Base-by-base conservation (phyloP, 805 yeast genomes). In the Wickerhamomyces bovis region DNA sequence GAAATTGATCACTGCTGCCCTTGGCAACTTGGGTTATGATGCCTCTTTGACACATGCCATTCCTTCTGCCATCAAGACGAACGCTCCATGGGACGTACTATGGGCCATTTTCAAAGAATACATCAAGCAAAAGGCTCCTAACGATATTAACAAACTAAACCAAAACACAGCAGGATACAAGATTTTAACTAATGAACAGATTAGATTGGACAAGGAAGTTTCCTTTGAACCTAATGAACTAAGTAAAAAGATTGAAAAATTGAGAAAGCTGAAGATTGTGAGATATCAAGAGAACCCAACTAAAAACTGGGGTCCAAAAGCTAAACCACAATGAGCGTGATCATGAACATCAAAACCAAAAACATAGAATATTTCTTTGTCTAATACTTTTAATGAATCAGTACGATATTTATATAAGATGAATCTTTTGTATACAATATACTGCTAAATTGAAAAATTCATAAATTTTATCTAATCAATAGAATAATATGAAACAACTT, bases 281-380 rank as follows among this genome's bases (percentile, higher is more conserved):
- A 75, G 97, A 57, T 92, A 76, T 66, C 99, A 90, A 63, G 89
- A 82, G 60, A 92, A 90, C 60, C 99, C 99, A 15, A 77, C 89
- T 1, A 87, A 86, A 62, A 83, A 87, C 63, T 94, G 99, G 99
- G 99, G 99, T 1, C 99, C 98, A 33, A 88, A 85, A 68, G 80
- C 96, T 3, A 81, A 85, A 59, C 95, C 95, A 35, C 61, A 33
- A 33, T 33, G 20, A 33, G n/a, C n/a, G n/a, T n/a, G n/a, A 22
- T 22, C 25, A 22, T 22, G 25, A 22, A 22, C n/a, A n/a, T n/a
- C n/a, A n/a, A n/a, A n/a, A n/a, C n/a, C n/a, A n/a, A 22, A 22
- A 22, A 22, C 9, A 22, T 22, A 22, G 25, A 22, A 22, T 6
- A 22, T 22, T 22, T 9, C 25, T 22, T 6, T 22, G 9, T 22